These are phyloP conservation scores for Tetradesmus obliquus DNA, from an alignment of 139 green algal species.

Conservation along the genomic window DNA sequence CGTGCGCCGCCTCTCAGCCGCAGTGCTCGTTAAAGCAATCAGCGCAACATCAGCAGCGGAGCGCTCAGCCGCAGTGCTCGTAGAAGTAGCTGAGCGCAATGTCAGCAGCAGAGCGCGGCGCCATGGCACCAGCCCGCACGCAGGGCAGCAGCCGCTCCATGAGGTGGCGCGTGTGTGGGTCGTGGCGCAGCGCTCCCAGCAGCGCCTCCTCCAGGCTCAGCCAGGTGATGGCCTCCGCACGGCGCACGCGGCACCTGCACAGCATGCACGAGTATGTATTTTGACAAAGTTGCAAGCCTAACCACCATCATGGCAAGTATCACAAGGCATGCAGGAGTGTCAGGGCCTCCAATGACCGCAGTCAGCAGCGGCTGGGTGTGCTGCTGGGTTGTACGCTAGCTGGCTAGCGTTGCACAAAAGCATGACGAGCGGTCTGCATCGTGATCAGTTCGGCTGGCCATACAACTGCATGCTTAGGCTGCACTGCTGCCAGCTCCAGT, in stretches of 20 bases:
- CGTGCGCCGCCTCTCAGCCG: too few species aligned
- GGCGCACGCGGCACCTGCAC: slow-evolving; percentile 46
- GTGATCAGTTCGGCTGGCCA: too few species aligned
- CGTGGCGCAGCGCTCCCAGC: slow-evolving; percentile 44
- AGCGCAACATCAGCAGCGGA: too few species aligned
- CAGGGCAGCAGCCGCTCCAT: slow-evolving; percentile 42
- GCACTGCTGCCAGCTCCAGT: neutral
- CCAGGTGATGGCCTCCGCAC: slow-evolving; percentile 19
- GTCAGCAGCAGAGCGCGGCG: slow-evolving; percentile 45
- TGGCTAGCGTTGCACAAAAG: too few species aligned
- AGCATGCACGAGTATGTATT: slow-evolving; percentile 12
- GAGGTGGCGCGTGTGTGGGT: slow-evolving; percentile 22
- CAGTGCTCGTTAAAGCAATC: too few species aligned
- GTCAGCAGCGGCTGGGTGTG: neutral
- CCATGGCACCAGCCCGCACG: slow-evolving; percentile 41
- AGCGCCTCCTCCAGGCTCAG: slow-evolving; percentile 54
- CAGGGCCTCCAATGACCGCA: neutral
- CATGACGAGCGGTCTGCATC: too few species aligned
- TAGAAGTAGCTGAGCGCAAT: slow-evolving; percentile 39
- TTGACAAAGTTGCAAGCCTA: neutral
- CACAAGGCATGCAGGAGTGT: neutral
- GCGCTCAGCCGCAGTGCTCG: neutral
- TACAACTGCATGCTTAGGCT: neutral
- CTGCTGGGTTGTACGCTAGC: too few species aligned
- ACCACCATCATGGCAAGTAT: neutral